These are phyloP conservation scores for Candida albicans DNA, from an alignment of 1,139 yeast species.

Conservation along the genomic window DNA sequence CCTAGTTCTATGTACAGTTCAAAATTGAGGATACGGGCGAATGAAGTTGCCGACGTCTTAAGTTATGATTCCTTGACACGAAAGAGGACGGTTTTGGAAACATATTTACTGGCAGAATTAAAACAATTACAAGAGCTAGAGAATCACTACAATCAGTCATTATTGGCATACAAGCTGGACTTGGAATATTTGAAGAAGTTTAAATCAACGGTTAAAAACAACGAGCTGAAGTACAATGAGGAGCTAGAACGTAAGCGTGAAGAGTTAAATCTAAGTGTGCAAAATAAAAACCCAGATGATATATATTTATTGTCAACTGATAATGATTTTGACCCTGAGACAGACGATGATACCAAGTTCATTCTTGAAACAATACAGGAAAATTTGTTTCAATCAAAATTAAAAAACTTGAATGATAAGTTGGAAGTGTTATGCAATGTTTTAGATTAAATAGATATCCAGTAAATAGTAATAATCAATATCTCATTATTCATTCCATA, in stretches of 20 bases:
- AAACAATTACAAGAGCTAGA: slow-evolving; percentile 40
- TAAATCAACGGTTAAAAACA: slow-evolving; percentile 18
- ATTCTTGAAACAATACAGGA: slow-evolving; percentile 20
- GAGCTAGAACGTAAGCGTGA: slow-evolving; percentile 13
- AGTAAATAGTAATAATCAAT: slow-evolving; percentile 29
- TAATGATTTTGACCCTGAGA: slow-evolving; percentile 24
- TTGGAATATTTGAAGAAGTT: slow-evolving; percentile 32
- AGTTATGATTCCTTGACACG: slow-evolving; percentile 32
- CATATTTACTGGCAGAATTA: slow-evolving; percentile 43
- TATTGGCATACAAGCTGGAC: slow-evolving; percentile 32
- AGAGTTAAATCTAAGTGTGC: slow-evolving; percentile 11
- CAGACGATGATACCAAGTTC: slow-evolving; percentile 24
- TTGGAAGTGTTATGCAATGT: slow-evolving; percentile 28
- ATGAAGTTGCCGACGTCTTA: slow-evolving; percentile 28
- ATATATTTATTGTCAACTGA: neutral
- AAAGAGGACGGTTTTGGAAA: slow-evolving; percentile 35
- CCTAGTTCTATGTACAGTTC: slow-evolving; percentile 20
- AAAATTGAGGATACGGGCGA: slow-evolving; percentile 17
- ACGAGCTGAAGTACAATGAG: slow-evolving; percentile 12
- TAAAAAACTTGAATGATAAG: slow-evolving; percentile 26
- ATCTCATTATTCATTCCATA: slow-evolving; percentile 12
- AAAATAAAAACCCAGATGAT: slow-evolving; percentile 7
- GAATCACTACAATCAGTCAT: slow-evolving; percentile 24
- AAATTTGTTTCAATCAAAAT: slow-evolving; percentile 7
- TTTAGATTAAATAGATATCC: slow-evolving; percentile 27